Conservation (phyloP, 768 basidiomycete species). For the Candolleomyces efflorescens region DNA sequence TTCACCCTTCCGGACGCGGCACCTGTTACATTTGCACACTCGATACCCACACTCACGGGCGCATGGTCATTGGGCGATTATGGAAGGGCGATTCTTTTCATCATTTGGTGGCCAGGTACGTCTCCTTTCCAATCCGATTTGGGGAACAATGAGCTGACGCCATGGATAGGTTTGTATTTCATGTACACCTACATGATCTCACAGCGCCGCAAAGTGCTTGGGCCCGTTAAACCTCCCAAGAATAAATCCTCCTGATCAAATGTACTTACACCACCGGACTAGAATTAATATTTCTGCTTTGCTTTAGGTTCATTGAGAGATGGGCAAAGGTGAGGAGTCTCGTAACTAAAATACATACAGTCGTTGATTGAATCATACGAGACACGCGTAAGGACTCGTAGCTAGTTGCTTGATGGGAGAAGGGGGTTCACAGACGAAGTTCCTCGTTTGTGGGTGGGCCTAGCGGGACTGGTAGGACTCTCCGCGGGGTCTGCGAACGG, state of each 20-base stretch:
- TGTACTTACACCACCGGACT: not conserved
- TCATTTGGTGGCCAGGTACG: conserved; percentile 86
- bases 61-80: conserved; percentile 57
- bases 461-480: not conserved
- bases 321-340: not conserved
- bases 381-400: not conserved
- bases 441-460: not conserved
- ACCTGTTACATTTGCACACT: conserved; percentile 26
- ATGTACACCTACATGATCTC: conserved; percentile 53
- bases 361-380: not conserved
- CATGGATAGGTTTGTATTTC: conserved; percentile 38
- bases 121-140: not conserved
- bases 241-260: conserved; percentile 16
- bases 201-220: conserved; percentile 45
- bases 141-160: not conserved
- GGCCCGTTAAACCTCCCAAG: conserved; percentile 15
- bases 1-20: conserved; percentile 61
- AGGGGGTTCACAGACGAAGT: not conserved
- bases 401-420: not conserved
- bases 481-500: conserved; percentile 3
- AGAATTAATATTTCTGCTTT: too few relatives aligned
- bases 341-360: not conserved
- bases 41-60: conserved; percentile 35
- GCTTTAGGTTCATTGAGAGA: too few relatives aligned
- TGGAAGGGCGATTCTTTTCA: conserved; percentile 55